phyloP scores from a whole-genome alignment of 208 protist genomes.

The Porcisia hertigi region DNA sequence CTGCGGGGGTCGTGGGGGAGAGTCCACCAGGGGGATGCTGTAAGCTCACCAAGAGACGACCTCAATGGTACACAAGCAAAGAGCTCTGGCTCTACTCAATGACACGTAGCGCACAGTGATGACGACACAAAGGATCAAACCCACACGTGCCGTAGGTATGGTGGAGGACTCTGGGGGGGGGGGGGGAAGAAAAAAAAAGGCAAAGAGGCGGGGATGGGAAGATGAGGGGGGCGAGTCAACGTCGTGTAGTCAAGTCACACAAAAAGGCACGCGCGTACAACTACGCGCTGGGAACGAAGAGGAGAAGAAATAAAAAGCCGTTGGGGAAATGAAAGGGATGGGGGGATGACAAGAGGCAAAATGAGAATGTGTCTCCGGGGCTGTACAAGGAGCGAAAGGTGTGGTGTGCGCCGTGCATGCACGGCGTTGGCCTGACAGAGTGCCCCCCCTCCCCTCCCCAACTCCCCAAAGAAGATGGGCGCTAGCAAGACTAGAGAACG shows the following conservation, averaged over 20 bases:
- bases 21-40: no score
- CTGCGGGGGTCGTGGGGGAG: background rate
- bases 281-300: background rate
- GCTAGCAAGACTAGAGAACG: background rate
- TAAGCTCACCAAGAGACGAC: background rate
- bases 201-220: background rate
- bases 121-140: background rate
- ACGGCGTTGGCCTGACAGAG: background rate
- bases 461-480: background rate
- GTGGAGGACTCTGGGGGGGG: background rate
- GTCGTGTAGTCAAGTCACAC: conserved; percentile 2
- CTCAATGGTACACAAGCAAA: background rate
- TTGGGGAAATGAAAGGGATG: no score
- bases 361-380: background rate
- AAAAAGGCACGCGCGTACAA: background rate
- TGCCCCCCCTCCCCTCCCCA: background rate
- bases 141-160: background rate
- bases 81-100: background rate
- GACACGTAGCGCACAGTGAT: background rate
- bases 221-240: background rate
- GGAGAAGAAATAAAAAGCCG: no score
- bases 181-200: background rate
- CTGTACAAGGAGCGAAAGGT: background rate
- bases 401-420: background rate
- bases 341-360: background rate